Base-by-base conservation (phyloP, 306 rosid genomes). In the Datisca glomerata region DNA sequence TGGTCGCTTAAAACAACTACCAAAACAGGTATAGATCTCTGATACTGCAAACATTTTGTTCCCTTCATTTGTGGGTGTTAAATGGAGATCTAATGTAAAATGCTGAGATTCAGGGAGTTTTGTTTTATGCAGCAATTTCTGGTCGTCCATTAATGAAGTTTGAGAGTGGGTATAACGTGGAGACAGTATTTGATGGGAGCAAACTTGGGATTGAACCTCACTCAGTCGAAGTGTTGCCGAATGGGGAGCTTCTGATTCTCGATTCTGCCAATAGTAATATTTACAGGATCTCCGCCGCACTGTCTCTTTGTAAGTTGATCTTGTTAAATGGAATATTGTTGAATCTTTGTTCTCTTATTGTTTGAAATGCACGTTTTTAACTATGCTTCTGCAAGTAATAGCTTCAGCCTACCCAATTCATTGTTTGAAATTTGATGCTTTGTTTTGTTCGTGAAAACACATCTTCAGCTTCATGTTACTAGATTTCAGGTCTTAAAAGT, bases 111-210 rank as follows among this genome's bases (percentile, higher is more conserved):
- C 16, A 6, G 52, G 44, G 36, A 21, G 31, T 12, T 47, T 45
- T 9, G 19, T 4, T 41, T 6, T 21, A 16, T 50, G 72, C 67
- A 81, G 93, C 86, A 27, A 58, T 70, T 57, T 42, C 89, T 35
- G 80, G 76, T 36, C 73, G 80, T 66, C 77, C 93, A 21, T 51
- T 78, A 83, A 71, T 86, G 96, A 86, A 86, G 69, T 86, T 75
- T 29, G 96, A 86, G 73, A 69, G 93, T 73, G 96, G 96, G 12
- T 78, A 72, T 43, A 78, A 43, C 22, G 93, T 81, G 68, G 93
- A 86, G 86, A 86, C 96, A 3, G 96, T 86, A 69, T 86, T 86
- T 48, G 96, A 86, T 73, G 96, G 96, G 45, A 86, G 93, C 65
- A 86, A 86, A 74, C 96, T 78, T 57, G 96, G 93, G 37, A 67